These are phyloP conservation scores for Cryptococcus hybrid DNA, from an alignment of 1,284 basidiomycete species.

Conservation along the genomic window DNA sequence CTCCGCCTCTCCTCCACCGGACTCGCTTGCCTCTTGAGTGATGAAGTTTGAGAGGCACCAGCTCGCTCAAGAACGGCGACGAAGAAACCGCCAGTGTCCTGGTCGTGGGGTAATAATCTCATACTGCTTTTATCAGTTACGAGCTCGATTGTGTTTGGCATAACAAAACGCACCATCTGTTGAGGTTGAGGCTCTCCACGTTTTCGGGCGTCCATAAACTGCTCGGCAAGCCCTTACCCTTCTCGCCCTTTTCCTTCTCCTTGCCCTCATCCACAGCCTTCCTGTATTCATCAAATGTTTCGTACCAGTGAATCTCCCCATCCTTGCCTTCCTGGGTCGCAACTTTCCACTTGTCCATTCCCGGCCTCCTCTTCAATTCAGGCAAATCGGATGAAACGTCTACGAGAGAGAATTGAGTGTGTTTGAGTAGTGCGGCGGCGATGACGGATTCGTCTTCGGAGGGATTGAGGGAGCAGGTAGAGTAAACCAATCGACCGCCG, in stretches of 20 bases:
- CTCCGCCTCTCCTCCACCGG: conserved; percentile 15
- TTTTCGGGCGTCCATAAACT: conserved; percentile 80
- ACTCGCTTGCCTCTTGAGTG: conserved; percentile 8
- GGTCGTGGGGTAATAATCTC: conserved; percentile 89
- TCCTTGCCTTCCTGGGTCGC: conserved; percentile 31
- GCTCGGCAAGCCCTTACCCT: conserved; percentile 57
- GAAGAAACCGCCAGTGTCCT: conserved; percentile 98
- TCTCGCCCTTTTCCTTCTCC: conserved; percentile 44
- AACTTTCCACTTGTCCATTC: conserved; percentile 73
- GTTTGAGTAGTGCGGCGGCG: conserved; percentile 71
- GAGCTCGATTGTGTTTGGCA: conserved; percentile 29
- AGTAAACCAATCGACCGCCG: not conserved
- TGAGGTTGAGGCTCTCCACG: conserved; percentile 60
- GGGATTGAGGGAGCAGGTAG: conserved; percentile 65
- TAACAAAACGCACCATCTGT: conserved; percentile 64
- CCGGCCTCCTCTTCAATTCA: conserved; percentile 69
- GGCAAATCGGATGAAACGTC: conserved; percentile 74
- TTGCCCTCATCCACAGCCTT: conserved; percentile 22
- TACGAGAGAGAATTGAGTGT: conserved; percentile 74
- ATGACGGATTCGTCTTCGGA: conserved; percentile 98
- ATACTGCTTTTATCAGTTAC: conserved; percentile 55
- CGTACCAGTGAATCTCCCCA: conserved; percentile 31
- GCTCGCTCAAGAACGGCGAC: conserved; percentile 77
- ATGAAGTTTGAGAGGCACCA: conserved; percentile 2
- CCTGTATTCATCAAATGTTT: conserved; percentile 34